Conservation (phyloP, 257 asterid species). For the Solanum bulbocastanum region DNA sequence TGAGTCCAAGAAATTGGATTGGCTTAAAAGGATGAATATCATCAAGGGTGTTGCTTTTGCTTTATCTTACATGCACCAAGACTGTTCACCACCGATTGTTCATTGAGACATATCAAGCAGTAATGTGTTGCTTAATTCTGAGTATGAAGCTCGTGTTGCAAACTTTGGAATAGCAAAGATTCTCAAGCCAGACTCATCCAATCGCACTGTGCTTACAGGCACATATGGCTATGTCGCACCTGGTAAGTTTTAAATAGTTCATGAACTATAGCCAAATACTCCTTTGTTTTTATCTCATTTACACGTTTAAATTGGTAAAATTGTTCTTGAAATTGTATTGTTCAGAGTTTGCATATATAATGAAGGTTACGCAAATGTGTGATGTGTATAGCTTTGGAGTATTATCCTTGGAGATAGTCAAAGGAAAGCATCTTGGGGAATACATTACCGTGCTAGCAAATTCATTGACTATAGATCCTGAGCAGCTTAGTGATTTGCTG, state of each 20-base stretch:
- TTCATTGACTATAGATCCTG: not conserved
- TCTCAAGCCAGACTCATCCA: not conserved
- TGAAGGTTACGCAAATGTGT: not conserved
- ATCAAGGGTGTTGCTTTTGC: not conserved
- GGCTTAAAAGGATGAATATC: not conserved
- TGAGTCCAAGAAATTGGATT: not conserved
- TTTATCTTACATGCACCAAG: not conserved
- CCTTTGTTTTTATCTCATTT: not conserved
- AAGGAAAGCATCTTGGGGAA: not conserved
- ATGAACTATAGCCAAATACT: not conserved
- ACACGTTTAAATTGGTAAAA: not conserved
- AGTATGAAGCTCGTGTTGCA: not conserved
- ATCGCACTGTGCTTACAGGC: not conserved
- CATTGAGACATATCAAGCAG: not conserved
- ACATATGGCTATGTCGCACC: not conserved
- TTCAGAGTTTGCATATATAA: not conserved
- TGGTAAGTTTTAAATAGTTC: not conserved
- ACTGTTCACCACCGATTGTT: not conserved
- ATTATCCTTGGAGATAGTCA: not conserved
- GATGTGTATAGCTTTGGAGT: slow-evolving; percentile 3
- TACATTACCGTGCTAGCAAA: not conserved
- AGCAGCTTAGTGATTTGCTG: not conserved
- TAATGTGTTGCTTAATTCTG: not conserved
- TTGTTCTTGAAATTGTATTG: not conserved
- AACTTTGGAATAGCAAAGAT: not conserved